These are phyloP conservation scores for Cutaneotrichosporon daszewskae DNA, from an alignment of 1,284 basidiomycete species.

Conservation along the genomic window DNA sequence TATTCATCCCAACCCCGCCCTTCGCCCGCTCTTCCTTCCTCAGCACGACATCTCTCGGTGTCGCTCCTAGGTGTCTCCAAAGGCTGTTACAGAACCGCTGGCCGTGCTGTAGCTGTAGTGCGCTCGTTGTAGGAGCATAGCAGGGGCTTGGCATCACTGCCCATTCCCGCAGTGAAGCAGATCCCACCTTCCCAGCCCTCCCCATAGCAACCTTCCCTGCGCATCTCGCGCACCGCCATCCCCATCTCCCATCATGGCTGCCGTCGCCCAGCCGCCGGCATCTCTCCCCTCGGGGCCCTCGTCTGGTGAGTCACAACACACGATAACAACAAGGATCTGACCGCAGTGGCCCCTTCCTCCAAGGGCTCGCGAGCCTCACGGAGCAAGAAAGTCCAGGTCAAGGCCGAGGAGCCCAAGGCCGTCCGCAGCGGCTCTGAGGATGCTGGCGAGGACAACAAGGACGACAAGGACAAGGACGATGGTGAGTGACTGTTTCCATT, in stretches of 20 bases:
- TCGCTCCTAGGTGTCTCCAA: too few species aligned
- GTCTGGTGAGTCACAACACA: conserved; percentile 4
- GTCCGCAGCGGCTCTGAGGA: not conserved
- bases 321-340: not conserved
- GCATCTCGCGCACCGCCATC: not conserved
- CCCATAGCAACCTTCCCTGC: not conserved
- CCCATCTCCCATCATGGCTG: conserved; percentile 11
- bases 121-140: too few species aligned
- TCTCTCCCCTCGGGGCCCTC: conserved; percentile 10
- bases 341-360: not conserved
- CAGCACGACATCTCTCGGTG: too few species aligned
- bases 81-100: too few species aligned
- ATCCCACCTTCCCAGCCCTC: not conserved
- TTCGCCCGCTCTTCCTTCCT: too few species aligned
- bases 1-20: not conserved
- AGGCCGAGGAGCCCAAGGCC: conserved; percentile 4
- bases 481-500: conserved; percentile 7
- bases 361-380: too few species aligned
- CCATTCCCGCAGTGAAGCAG: too few species aligned
- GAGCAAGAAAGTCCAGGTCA: conserved; percentile 1
- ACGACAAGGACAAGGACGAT: conserved; percentile 7
- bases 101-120: too few species aligned
- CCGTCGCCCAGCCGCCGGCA: conserved; percentile 18
- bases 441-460: conserved; percentile 1
- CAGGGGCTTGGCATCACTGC: too few species aligned